Conservation (phyloP, 1,284 basidiomycete species). For the Cryptococcus floricola region DNA sequence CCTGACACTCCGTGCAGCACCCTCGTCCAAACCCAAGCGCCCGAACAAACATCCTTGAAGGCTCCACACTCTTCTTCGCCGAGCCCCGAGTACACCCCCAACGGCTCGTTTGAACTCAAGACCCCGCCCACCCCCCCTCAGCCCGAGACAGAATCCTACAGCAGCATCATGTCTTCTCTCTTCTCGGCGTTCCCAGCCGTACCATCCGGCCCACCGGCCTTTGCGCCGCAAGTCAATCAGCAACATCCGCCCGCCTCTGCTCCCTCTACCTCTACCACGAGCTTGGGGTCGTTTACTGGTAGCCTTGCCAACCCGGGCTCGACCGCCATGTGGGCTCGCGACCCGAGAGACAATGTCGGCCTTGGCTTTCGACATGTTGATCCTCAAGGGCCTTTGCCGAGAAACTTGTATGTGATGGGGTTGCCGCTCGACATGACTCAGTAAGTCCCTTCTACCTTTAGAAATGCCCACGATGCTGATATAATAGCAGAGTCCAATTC, state of each 20-base stretch:
- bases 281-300: too few relatives aligned
- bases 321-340: neutral
- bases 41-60: neutral
- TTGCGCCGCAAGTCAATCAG: too few relatives aligned
- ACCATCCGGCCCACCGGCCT: too few relatives aligned
- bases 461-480: slow-evolving; percentile 3
- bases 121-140: slow-evolving; percentile 10
- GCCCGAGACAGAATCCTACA: too few relatives aligned
- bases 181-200: too few relatives aligned
- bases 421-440: slow-evolving; percentile 41
- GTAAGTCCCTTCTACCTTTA: slow-evolving; percentile 12
- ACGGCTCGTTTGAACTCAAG: slow-evolving; percentile 1
- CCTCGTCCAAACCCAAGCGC: slow-evolving; percentile 9
- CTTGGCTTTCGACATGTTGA: slow-evolving; percentile 18
- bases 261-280: too few relatives aligned
- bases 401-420: slow-evolving; percentile 44
- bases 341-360: neutral
- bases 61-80: neutral
- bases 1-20: slow-evolving; percentile 9
- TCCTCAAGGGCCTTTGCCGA: slow-evolving; percentile 21
- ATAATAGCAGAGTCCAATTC: slow-evolving; percentile 30
- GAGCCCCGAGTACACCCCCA: neutral
- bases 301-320: neutral
- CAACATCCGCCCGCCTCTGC: too few relatives aligned
- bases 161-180: too few relatives aligned